phyloP scores from a whole-genome alignment of 768 basidiomycete genomes.

The Psilocybe subaeruginosa region DNA sequence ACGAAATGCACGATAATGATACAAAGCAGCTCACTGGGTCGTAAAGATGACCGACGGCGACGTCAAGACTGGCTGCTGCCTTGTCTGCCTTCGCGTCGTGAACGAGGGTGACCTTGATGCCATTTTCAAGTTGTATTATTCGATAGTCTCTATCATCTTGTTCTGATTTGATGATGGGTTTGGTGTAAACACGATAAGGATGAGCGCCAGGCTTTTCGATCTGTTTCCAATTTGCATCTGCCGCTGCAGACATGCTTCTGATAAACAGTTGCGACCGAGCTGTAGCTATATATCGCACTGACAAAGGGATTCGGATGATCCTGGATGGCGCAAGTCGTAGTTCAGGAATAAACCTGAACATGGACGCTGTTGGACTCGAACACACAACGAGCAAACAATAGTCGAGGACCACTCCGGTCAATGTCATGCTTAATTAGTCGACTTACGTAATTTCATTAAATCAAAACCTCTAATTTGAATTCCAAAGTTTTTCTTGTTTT shows the following conservation, averaged over 20 bases:
- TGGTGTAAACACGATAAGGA: constrained; percentile 26
- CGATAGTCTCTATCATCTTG: constrained; percentile 84
- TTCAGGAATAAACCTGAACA: constrained; percentile 20
- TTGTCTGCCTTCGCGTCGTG: constrained; percentile 90
- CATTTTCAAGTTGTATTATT: constrained; percentile 85
- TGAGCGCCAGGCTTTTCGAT: constrained; percentile 19
- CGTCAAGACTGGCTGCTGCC: constrained; percentile 92
- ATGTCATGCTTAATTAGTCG: neutral
- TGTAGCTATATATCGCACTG: neutral
- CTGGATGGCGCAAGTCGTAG: constrained; percentile 13
- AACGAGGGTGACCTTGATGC: constrained; percentile 83
- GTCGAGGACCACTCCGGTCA: constrained; percentile 22
- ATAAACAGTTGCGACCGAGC: neutral
- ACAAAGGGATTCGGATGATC: constrained; percentile 1
- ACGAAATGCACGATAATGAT: neutral
- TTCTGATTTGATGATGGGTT: constrained; percentile 64
- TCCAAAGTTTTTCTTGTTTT: too few relatives aligned
- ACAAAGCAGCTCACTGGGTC: constrained; percentile 75
- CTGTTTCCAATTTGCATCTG: constrained; percentile 21
- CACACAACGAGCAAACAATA: constrained; percentile 2
- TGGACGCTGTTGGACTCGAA: constrained; percentile 1
- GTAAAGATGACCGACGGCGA: constrained; percentile 90
- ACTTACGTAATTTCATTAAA: neutral
- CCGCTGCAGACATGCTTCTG: constrained; percentile 21
- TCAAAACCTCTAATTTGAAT: neutral